phyloP scores from a whole-genome alignment of 192 early-diverging fungal species.

The Mycoemilia scoparia region DNA sequence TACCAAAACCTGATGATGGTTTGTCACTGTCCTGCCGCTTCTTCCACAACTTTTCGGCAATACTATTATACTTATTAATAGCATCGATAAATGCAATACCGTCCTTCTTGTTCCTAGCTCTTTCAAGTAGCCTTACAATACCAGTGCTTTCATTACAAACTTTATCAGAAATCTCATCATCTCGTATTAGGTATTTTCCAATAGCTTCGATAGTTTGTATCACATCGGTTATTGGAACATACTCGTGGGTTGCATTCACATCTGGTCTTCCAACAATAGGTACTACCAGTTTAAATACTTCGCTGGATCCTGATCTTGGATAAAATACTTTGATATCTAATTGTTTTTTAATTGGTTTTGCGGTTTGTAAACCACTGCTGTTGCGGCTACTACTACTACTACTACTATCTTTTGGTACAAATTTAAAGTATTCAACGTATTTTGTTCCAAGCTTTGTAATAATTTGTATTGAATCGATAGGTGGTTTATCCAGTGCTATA shows the following conservation, averaged over 20 bases:
- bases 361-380: conserved; percentile 8
- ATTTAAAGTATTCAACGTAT: no score
- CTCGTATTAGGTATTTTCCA: conserved; percentile 34
- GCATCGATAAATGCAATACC: conserved; percentile 44
- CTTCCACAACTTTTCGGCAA: conserved; percentile 28
- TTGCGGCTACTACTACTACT: no score
- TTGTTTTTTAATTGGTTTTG: not conserved
- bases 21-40: conserved; percentile 6
- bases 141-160: conserved; percentile 52
- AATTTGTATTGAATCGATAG: no score
- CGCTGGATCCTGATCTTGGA: conserved; percentile 8
- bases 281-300: conserved; percentile 19
- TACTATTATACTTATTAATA: conserved; percentile 51
- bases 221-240: conserved; percentile 69
- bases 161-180: conserved; percentile 14
- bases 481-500: no score
- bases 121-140: conserved; percentile 53
- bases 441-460: no score
- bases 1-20: conserved; percentile 7
- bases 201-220: conserved; percentile 48
- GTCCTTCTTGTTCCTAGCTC: conserved; percentile 52
- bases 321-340: conserved; percentile 8
- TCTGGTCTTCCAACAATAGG: conserved; percentile 20
- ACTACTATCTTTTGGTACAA: no score
- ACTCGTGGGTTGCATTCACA: conserved; percentile 40